phyloP scores from a whole-genome alignment of 345 rosid genomes.

The Sisymbrium irio region DNA sequence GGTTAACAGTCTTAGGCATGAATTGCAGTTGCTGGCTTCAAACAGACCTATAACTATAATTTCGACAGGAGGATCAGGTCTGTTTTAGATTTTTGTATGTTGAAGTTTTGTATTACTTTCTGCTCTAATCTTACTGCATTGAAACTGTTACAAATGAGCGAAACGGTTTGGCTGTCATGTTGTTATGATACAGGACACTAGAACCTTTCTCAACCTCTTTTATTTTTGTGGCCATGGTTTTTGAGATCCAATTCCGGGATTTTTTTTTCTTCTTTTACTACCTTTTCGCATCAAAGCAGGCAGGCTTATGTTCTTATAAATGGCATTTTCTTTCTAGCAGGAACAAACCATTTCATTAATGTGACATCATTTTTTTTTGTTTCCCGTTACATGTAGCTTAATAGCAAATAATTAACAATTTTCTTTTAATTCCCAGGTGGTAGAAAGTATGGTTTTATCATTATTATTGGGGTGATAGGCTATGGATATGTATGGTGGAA shows the following conservation, averaged over 20 bases:
- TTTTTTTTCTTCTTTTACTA: not conserved
- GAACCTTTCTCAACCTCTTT: not conserved
- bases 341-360: not conserved
- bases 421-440: constrained; percentile 20
- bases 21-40: constrained; percentile 59
- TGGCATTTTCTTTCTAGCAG: not conserved
- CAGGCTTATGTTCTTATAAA: not conserved
- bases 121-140: not conserved
- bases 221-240: constrained; percentile 1
- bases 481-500: constrained; percentile 42
- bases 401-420: not conserved
- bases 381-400: not conserved
- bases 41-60: constrained; percentile 67
- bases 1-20: constrained; percentile 74
- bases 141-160: not conserved
- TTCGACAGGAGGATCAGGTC: constrained; percentile 70
- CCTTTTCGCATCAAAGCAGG: not conserved
- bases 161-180: not conserved
- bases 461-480: constrained; percentile 33
- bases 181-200: not conserved
- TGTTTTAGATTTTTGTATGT: not conserved
- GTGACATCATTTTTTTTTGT: not conserved
- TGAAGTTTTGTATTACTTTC: not conserved
- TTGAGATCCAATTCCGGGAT: not conserved
- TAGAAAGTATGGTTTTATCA: constrained; percentile 31